Conservation (phyloP, 768 basidiomycete genomes). For the Lanmaoa rubissima region DNA sequence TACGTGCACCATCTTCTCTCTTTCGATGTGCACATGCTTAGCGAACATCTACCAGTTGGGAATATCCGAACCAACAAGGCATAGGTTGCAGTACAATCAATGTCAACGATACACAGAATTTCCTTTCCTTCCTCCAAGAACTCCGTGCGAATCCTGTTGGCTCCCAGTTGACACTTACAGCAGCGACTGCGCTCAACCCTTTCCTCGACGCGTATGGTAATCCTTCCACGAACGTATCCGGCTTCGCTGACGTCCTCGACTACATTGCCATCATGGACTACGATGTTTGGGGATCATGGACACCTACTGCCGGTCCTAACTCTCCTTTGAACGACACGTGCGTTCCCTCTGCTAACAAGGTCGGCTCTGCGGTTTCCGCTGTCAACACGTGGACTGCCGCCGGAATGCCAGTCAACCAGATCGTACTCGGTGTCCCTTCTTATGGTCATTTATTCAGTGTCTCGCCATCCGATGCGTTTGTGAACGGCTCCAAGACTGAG, state of each 20-base stretch:
- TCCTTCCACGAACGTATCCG: constrained; percentile 58
- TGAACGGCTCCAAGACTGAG: constrained; percentile 29
- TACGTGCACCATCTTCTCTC: neutral
- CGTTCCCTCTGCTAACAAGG: constrained; percentile 51
- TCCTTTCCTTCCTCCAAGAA: constrained; percentile 69
- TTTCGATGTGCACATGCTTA: neutral
- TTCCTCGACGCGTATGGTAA: constrained; percentile 57
- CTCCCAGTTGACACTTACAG: constrained; percentile 59
- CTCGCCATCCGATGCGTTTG: constrained; percentile 37
- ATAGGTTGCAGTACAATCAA: constrained; percentile 63
- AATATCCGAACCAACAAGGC: constrained; percentile 69
- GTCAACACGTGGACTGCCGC: constrained; percentile 71
- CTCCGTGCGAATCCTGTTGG: constrained; percentile 55
- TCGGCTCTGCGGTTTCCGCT: constrained; percentile 73
- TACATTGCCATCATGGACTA: constrained; percentile 65
- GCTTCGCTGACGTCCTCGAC: constrained; percentile 62
- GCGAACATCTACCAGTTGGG: constrained; percentile 57
- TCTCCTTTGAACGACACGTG: constrained; percentile 80
- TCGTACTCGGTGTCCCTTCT: constrained; percentile 78
- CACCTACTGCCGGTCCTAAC: constrained; percentile 61
- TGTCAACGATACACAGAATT: constrained; percentile 65
- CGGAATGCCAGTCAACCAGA: constrained; percentile 67
- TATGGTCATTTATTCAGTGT: constrained; percentile 76
- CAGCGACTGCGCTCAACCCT: constrained; percentile 61
- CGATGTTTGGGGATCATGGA: constrained; percentile 46